Evolutionary conservation across 2,329 filamentous ascomycete species (phyloP).

Genomic region (Aureobasidium sp.): DNA sequence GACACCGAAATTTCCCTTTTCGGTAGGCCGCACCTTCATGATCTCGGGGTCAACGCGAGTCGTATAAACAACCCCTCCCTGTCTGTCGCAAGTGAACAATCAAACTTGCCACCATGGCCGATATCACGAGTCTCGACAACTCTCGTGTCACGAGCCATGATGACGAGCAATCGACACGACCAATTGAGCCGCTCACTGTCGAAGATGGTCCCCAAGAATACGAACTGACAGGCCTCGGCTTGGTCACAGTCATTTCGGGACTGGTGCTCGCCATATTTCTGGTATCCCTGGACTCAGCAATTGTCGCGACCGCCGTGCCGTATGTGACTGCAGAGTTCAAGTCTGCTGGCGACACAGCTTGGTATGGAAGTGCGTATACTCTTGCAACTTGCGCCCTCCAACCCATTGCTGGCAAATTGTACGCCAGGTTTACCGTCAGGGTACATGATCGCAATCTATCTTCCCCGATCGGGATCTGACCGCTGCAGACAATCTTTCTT

Average conservation of each 20-base stretch:
- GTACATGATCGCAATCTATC: neutral
- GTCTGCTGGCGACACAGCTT: conserved; percentile 32
- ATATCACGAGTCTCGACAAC: neutral
- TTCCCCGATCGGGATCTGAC: neutral
- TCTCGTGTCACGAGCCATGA: neutral
- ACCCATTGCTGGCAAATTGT: conserved; percentile 39
- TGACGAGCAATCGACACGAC: neutral
- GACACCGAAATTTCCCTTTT: neutral
- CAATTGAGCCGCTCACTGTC: neutral
- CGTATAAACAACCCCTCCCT: neutral
- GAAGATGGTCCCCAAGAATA: neutral
- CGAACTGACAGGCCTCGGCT: neutral
- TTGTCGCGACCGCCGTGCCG: conserved; percentile 32
- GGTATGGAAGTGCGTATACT: conserved; percentile 35
- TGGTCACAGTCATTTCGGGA: conserved; percentile 1
- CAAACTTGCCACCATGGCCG: neutral
- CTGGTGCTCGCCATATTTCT: conserved; percentile 5
- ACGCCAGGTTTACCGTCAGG: conserved; percentile 36
- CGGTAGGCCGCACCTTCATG: neutral
- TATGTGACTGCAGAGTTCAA: conserved; percentile 35
- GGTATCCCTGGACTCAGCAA: conserved; percentile 14
- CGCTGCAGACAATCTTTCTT: conserved; percentile 24
- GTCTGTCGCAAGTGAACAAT: too few species aligned
- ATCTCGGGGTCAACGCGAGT: neutral
- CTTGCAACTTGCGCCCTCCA: conserved; percentile 39